phyloP scores from a whole-genome alignment of 306 rosid genomes.

The Casuarina glauca region DNA sequence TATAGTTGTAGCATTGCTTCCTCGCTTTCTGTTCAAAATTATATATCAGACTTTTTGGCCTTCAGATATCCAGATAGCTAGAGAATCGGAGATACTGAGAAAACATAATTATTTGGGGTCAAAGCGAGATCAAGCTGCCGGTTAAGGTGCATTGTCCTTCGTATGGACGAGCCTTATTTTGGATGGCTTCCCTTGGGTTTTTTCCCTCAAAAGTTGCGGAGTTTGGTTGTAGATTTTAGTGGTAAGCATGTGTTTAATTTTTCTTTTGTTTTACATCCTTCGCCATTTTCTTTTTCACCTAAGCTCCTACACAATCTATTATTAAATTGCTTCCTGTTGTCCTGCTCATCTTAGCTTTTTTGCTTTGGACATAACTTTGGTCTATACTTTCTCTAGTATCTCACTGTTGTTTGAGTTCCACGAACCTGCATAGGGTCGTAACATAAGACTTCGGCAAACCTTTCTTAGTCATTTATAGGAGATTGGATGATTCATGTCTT shows the following conservation, averaged over 20 bases:
- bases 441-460: not conserved
- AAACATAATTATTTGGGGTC: slow-evolving; percentile 34
- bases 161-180: slow-evolving; percentile 33
- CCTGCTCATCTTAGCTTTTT: not conserved
- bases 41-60: slow-evolving; percentile 76
- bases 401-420: not conserved
- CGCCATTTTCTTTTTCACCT: not conserved
- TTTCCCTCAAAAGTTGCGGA: slow-evolving; percentile 37
- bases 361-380: not conserved
- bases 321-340: not conserved
- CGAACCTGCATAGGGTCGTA: not conserved
- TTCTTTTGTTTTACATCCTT: not conserved
- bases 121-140: slow-evolving; percentile 53
- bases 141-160: slow-evolving; percentile 37
- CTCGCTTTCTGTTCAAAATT: slow-evolving; percentile 76
- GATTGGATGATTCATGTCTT: not conserved
- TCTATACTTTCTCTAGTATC: too few species aligned
- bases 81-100: slow-evolving; percentile 63
- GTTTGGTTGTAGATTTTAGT: slow-evolving; percentile 33
- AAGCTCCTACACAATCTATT: not conserved
- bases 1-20: slow-evolving; percentile 73
- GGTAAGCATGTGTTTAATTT: slow-evolving; percentile 42
- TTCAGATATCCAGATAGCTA: slow-evolving; percentile 89
- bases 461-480: not conserved
- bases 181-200: slow-evolving; percentile 50